Evolutionary conservation across 2,329 filamentous ascomycete genomes (phyloP), one percentile per base, ranked within the genome.

Genomic region (Iodosphaeria phyllophila): DNA sequence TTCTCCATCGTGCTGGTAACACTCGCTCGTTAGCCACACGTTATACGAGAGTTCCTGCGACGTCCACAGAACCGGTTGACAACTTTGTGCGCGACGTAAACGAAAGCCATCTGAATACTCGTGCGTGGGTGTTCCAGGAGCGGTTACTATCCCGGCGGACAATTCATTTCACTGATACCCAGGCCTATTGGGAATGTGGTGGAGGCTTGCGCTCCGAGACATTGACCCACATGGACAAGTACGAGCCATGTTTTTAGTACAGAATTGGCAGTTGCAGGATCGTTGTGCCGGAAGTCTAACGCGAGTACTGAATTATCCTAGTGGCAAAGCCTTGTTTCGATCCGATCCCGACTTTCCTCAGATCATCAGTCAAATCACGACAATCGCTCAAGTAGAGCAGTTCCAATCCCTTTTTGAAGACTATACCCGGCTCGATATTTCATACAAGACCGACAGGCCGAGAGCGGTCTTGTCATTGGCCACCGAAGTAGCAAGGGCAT

Each of bases 161-260:
- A 5, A 22, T 22, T 22, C 20, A 22, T 13, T 22, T 22, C 9
- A 22, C 9, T 22, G 11, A 13, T 22, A 22, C 20, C 11, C 20
- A 22, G 5, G 20, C 14, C 11, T 22, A 22, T 13, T 11, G 20
- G 20, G 20, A 22, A 22, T 22, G 20, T 13, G 20, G 20, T 22
- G 5, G 14, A 22, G 20, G 20, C 6, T 10, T 20, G 12, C 18
- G 18, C 18, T 20, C 10, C 12, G 18, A 20, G 18, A 20, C 18
- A 9, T 20, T 20, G 6, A 20, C 18, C 18, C 18, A 6, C 10
- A 20, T 20, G 6, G 12, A 4, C 10, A 20, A 11, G 18, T 20
- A 20, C 18, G 12, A 10, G 18, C 10, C 10, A 11, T 11, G 12
- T 11, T 20, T 11, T 9, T 10, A 20, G 4, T 20, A 20, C 12